Percentiles rank a stretch among this genome's conserved stretches.
phyloP scores from a whole-genome alignment of 139 green algal genomes.

The Coelastrella sp. region DNA sequence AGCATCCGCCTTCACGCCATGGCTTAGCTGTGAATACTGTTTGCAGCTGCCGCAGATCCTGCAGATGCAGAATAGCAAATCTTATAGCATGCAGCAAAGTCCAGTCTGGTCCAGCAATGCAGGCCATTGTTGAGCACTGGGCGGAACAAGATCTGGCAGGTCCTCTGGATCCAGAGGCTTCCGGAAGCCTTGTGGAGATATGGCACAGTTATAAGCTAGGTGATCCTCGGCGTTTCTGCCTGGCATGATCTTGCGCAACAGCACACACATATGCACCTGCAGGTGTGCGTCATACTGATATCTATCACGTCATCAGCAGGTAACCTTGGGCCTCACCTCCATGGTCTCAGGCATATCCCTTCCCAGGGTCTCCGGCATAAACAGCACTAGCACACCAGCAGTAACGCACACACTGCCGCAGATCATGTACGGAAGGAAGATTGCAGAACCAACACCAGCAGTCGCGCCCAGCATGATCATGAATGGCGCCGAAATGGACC shows the following conservation, averaged over 20 bases:
- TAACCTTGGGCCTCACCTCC: not conserved
- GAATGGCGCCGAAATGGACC: conserved; percentile 8
- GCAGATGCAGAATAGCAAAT: not conserved
- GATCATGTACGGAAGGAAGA: conserved; percentile 24
- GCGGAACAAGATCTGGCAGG: too few relatives aligned
- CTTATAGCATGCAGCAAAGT: not conserved
- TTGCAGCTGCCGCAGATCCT: conserved; percentile 13
- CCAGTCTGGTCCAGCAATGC: not conserved
- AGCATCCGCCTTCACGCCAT: not conserved
- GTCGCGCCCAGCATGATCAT: not conserved
- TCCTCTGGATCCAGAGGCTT: too few relatives aligned
- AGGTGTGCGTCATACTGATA: not conserved
- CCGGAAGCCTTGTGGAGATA: too few relatives aligned
- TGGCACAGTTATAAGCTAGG: too few relatives aligned
- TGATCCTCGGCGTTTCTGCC: too few relatives aligned
- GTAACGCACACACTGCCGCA: not conserved
- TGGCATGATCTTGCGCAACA: not conserved
- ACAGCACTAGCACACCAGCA: not conserved
- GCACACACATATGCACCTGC: not conserved
- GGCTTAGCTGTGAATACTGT: conserved; percentile 9
- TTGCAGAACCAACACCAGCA: not conserved
- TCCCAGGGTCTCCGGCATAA: conserved; percentile 25
- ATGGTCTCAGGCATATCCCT: conserved; percentile 8
- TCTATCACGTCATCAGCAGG: not conserved
- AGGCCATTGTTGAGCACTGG: not conserved